Percentiles rank a stretch among this genome's conserved stretches.
These are phyloP conservation scores for Oryza longistaminata DNA, from an alignment of 176 grass and related monocot genomes.

Conservation along the genomic window DNA sequence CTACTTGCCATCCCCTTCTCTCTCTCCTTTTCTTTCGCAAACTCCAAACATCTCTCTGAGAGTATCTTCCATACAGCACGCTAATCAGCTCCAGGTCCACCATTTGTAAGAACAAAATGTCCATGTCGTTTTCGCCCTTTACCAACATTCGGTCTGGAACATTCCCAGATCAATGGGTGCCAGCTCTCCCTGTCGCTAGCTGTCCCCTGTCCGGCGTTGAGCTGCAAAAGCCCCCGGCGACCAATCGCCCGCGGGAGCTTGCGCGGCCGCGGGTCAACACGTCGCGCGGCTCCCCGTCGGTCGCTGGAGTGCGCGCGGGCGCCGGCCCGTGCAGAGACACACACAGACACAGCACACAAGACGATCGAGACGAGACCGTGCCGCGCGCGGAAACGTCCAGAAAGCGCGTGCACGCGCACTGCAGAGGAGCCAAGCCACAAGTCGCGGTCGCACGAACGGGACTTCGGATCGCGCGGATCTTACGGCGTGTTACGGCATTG, in stretches of 20 bases:
- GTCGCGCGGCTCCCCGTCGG: neutral
- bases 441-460: no score
- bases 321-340: no score
- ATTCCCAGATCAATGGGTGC: neutral
- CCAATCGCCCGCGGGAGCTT: neutral
- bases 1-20: no score
- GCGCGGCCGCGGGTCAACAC: neutral
- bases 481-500: neutral
- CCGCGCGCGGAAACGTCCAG: neutral
- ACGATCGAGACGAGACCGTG: neutral
- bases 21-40: no score
- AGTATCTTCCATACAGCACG: no score
- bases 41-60: no score
- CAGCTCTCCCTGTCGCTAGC: neutral
- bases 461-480: constrained; percentile 29
- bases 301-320: neutral
- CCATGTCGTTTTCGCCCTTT: neutral
- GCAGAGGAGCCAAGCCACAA: no score
- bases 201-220: neutral
- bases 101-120: no score
- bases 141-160: neutral
- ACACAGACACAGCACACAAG: no score
- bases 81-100: no score
- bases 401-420: neutral
- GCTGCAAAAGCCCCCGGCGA: neutral